Conservation (phyloP, 1,139 yeast genomes). For the Pichia sp. region DNA sequence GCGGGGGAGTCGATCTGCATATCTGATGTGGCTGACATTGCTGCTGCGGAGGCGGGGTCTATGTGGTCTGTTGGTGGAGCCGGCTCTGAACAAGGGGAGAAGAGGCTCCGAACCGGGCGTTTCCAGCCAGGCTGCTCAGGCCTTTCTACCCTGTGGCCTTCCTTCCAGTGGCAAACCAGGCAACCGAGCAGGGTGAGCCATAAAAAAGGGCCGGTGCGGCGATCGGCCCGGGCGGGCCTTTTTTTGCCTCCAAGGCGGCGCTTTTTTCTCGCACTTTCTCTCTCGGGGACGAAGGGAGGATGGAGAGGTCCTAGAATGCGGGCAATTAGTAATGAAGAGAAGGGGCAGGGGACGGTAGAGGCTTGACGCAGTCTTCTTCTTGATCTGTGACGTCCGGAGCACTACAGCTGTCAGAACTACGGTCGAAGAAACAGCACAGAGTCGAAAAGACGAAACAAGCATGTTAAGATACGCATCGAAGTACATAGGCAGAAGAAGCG, state of each 20-base stretch:
- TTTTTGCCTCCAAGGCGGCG: too few relatives aligned
- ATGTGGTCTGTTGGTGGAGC: background rate
- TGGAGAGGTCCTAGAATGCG: background rate
- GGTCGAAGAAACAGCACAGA: too few relatives aligned
- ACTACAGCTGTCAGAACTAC: too few relatives aligned
- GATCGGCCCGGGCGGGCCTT: too few relatives aligned
- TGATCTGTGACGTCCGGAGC: too few relatives aligned
- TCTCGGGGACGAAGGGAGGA: background rate
- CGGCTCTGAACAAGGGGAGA: background rate
- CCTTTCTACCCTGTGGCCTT: background rate
- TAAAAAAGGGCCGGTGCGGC: too few relatives aligned
- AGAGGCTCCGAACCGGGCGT: background rate
- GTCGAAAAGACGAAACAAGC: too few relatives aligned
- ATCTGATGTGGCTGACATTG: conserved; percentile 14
- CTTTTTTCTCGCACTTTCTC: background rate
- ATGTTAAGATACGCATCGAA: conserved; percentile 7
- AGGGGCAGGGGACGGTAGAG: too few relatives aligned
- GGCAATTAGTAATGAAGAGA: background rate
- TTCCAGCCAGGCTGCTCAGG: background rate
- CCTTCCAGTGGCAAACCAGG: background rate
- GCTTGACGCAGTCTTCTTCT: too few relatives aligned
- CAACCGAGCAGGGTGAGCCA: background rate
- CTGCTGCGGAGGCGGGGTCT: background rate
- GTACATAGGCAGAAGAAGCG: background rate
- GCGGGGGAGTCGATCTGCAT: conserved; percentile 55